Evolutionary conservation across 2,329 filamentous ascomycete genomes (phyloP).

Genomic region (Xylaria sp.): DNA sequence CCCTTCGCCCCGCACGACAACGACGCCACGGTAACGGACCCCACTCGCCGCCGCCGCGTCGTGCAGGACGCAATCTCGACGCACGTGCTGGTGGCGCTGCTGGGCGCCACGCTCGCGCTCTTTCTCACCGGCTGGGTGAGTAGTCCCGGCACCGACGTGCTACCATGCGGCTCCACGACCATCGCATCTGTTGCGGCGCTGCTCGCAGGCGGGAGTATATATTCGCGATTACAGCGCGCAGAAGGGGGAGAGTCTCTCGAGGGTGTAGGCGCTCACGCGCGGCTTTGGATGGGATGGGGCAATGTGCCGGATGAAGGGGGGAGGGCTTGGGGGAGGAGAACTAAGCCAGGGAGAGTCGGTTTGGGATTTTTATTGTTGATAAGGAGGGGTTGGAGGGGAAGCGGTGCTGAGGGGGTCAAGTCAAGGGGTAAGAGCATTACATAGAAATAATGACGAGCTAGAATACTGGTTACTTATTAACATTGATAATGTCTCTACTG

Average conservation of each 20-base stretch:
- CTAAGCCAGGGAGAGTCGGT: no score
- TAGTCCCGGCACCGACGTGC: conserved; percentile 24
- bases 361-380: no score
- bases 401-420: no score
- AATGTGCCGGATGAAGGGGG: no score
- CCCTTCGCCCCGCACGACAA: not conserved
- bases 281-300: no score
- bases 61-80: conserved; percentile 25
- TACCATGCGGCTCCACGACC: conserved; percentile 33
- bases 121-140: conserved; percentile 29
- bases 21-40: not conserved
- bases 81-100: conserved; percentile 18
- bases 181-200: conserved; percentile 35
- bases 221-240: conserved; percentile 13
- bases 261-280: no score
- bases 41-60: conserved; percentile 3
- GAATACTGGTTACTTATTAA: no score
- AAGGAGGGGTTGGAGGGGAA: no score
- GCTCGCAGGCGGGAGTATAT: conserved; percentile 33
- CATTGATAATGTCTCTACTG: no score
- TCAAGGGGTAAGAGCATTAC: no score
- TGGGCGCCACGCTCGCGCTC: conserved; percentile 23
- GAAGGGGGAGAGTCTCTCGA: not conserved
- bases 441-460: no score
- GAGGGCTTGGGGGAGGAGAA: no score